phyloP scores from a whole-genome alignment of 495 filamentous ascomycete species.

The Penicillium daleae region DNA sequence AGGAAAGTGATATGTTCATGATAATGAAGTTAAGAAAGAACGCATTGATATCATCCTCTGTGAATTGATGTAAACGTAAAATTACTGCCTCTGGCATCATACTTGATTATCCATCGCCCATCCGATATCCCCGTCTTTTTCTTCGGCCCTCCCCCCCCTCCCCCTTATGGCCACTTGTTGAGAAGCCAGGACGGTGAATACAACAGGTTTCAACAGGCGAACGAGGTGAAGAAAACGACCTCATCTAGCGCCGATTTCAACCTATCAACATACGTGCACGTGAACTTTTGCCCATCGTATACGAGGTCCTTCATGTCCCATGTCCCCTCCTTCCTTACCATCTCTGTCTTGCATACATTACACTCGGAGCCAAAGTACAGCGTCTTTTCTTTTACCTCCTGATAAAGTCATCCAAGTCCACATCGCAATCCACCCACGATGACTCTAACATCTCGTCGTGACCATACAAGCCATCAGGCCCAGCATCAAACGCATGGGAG shows the following conservation, averaged over 20 bases:
- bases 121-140: no score
- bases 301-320: neutral
- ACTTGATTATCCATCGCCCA: no score
- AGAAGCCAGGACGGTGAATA: no score
- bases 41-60: constrained; percentile 6
- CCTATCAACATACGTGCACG: neutral
- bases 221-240: no score
- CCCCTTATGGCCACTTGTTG: no score
- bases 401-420: neutral
- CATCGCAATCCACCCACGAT: neutral
- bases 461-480: neutral
- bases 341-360: neutral
- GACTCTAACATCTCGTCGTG: neutral
- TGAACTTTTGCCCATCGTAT: neutral
- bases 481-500: neutral
- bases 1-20: constrained; percentile 32
- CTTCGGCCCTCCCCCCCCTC: no score
- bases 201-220: no score
- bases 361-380: neutral
- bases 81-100: no score
- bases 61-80: neutral
- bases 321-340: neutral
- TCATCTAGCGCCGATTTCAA: no score
- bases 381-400: neutral
- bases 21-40: constrained; percentile 38